Evolutionary conservation across 192 early-diverging fungal genomes (phyloP), one percentile per base, ranked within the genome.

Genomic region (Phycomyces blakesleeanus): DNA sequence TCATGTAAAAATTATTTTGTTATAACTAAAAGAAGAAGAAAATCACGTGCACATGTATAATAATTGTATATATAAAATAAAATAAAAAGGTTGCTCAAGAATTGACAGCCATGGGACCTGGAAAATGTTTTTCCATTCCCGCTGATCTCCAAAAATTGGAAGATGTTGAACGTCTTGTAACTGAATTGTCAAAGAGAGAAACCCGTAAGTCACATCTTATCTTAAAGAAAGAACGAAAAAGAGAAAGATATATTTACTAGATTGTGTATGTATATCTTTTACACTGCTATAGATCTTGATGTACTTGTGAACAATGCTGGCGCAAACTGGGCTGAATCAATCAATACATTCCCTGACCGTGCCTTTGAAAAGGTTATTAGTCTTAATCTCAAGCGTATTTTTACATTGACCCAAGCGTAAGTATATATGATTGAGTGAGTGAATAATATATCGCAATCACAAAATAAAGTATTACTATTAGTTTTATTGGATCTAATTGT

Each of bases 291-390:
- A 60, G 92, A 96, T 64, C 55, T 95, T 57, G 77, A 96, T 73
- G 77, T 96, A 4, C 79, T 98, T 26, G 76, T 98, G 51, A 98
- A 98, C 79, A 98, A 98, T 72, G 80, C 86, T 3, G 89, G 89
- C 6, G 88, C 85, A 21, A 74, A 81, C 61, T 86, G 84, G 84
- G 78, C 66, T 5, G 78, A 54, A 38, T 7, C 78, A 0, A 63
- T 89, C 11, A 76, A 75, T 18, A 62, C 64, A 18, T 89, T 85
- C 58, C 86, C 89, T 0, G 85, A 87, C 49, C 49, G 71, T 0
- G 84, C 86, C 2, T 91, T 83, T 62, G 78, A 85, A 34, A 91
- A 91, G 72, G 71, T 97, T 42, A 79, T 97, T 77, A 93, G 87
- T 34, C 72, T 97, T 55, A 97, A 95, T 69, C 80, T 92, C 34